Evolutionary conservation across 257 asterid genomes (phyloP).

Genomic region (Solanum gracilifrons): DNA sequence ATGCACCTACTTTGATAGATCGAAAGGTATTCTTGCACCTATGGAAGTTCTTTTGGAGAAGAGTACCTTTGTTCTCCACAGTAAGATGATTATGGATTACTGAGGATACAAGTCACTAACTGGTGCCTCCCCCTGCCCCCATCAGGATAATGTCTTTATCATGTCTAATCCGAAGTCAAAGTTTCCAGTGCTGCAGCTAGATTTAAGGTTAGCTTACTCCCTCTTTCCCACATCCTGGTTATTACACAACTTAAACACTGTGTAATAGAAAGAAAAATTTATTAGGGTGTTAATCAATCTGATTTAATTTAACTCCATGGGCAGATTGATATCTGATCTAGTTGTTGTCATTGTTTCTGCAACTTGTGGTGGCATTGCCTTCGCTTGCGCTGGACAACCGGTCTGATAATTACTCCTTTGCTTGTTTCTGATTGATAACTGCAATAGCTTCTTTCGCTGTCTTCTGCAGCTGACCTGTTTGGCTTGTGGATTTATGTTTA

Average conservation of each 20-base stretch:
- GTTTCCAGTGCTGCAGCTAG: constrained; percentile 67
- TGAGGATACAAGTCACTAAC: neutral
- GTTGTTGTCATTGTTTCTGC: constrained; percentile 86
- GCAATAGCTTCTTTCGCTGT: neutral
- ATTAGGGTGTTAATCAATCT: neutral
- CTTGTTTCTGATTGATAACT: neutral
- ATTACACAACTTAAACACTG: neutral
- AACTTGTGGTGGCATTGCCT: constrained; percentile 86
- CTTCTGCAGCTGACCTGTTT: constrained; percentile 2
- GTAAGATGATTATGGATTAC: constrained; percentile 1
- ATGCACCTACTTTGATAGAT: constrained; percentile 71
- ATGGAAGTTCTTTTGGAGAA: neutral
- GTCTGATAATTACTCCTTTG: constrained; percentile 24
- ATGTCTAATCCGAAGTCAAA: constrained; percentile 76
- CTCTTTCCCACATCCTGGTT: neutral
- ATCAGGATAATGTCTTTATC: constrained; percentile 71
- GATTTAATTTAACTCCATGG: neutral
- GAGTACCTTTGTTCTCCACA: neutral
- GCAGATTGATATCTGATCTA: constrained; percentile 76
- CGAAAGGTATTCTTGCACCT: constrained; percentile 33
- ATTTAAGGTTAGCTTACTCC: constrained; percentile 51
- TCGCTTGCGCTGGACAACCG: constrained; percentile 88
- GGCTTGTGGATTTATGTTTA: neutral
- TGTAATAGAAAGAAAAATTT: neutral
- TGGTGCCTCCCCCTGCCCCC: neutral